Evolutionary conservation across 768 basidiomycete genomes (phyloP), one percentile per base, ranked within the genome.

Genomic region (Suillus luteus): DNA sequence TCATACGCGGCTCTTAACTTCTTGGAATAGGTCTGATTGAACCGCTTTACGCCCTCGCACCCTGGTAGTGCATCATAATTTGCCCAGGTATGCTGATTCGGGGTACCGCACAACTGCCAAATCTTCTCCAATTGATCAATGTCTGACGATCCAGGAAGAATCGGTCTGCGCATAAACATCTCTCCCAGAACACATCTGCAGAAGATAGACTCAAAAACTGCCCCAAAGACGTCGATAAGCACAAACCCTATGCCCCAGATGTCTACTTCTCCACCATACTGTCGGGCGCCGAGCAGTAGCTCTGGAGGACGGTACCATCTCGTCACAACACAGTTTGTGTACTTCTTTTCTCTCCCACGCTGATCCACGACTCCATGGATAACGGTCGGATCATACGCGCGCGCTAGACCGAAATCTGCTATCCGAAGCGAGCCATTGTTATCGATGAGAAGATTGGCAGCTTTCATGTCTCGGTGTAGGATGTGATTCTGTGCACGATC

Each of bases 391-490:
- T 92, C 90, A 62, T 81, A 93, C 46, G 92, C 84, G 27, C 97
- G 86, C 0, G 97, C 97, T 11, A 99, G 85, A 75, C 97, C 97
- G 68, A 99, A 98, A 76, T 99, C 97, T 5, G 96, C 97, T 64
- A 99, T 91, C 69, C 89, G 88, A 17, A 99, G 81, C 24, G 83
- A 81, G 5, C 97, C 97, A 5, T 82, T 78, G 72, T 96, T 95
- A 62, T 89, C 91, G 59, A 99, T 96, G 55, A 99, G 88, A 58
- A 99, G 79, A 73, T 99, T 99, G 40, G 97, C 97, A 5, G 97
- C 93, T 73, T 99, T 99, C 92, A 99, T 96, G 70, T 99, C 97
- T 52, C 97, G 94, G 75, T 99, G 97, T 5, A 99, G 82, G 70
- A 98, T 96, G 68, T 93, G 87, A 76, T 99, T 97, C 96, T 98